Evolutionary conservation across 257 asterid species (phyloP), one percentile per base, ranked within the genome.

Genomic region (Galeopsis tetrahit): DNA sequence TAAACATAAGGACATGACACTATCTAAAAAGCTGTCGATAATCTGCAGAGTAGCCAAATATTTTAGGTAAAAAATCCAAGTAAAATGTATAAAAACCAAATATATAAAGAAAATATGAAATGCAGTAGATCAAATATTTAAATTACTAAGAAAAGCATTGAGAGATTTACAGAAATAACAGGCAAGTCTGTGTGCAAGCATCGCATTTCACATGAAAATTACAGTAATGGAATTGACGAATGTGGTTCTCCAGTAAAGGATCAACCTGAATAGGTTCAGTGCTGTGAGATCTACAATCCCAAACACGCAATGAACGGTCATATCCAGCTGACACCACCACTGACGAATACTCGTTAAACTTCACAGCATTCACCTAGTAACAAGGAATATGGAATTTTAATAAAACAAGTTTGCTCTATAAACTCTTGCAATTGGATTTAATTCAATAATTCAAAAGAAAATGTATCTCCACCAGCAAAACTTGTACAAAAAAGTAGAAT

Each of bases 211-310:
- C 60, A 59, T 3, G 74, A 39, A 32, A 61, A 69, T 61, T 46
- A 33, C 51, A 14, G 7, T 39, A 48, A 32, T 10, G 13, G 52
- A 65, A 62, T 59, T 21, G 65, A 21, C 38, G 31, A 31, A 74
- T 59, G 64, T 3, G 56, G 40, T 10, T 17, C 32, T 65, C 4
- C 7, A 48, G 14, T 56, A 48, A 70, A 63, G 28, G 65, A 78
- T 32, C 7, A 35, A 89, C 98, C 92, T 93, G 98, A 82, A 91
- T 83, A 59, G 98, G 97, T 66, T 93, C 97, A 14, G 93, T 91
- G 82, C 97, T 93, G 43, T 90, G 97, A 77, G 98, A 93, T 85
- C 94, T 83, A 82, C 98, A 93, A 83, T 91, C 98, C 98, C 98
- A 93, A 76, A 85, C 89, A 68, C 98, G 96, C 74, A 93, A 67